phyloP scores from a whole-genome alignment of 208 protist species.

The Trypanosoma boissoni region DNA sequence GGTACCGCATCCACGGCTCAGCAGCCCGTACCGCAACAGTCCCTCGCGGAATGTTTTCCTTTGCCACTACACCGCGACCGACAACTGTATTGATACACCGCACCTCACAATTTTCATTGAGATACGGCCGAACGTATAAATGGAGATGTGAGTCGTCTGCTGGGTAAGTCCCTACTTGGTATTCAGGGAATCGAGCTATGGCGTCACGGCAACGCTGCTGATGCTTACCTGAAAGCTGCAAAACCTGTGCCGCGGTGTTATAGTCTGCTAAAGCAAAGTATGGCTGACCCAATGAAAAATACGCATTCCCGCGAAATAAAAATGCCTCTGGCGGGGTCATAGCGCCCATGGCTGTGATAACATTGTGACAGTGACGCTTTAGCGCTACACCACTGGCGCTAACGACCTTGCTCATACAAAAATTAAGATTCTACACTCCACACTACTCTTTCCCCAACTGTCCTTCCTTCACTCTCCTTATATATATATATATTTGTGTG shows the following conservation, averaged over 20 bases:
- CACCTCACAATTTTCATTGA: constrained; percentile 44
- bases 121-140: constrained; percentile 71
- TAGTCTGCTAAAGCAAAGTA: constrained; percentile 87
- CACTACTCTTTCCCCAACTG: neutral
- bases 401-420: constrained; percentile 8
- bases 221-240: constrained; percentile 60
- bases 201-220: constrained; percentile 48
- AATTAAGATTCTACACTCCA: neutral
- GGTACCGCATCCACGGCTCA: constrained; percentile 70
- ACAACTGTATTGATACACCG: constrained; percentile 21
- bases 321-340: constrained; percentile 76
- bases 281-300: constrained; percentile 74
- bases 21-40: constrained; percentile 38
- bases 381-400: constrained; percentile 40
- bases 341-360: constrained; percentile 79
- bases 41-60: constrained; percentile 26
- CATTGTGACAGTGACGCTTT: constrained; percentile 70
- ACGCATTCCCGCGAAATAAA: constrained; percentile 84
- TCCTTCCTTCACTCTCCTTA: neutral
- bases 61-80: constrained; percentile 59
- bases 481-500: too few relatives aligned
- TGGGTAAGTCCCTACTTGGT: constrained; percentile 60
- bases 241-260: constrained; percentile 60
- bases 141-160: constrained; percentile 67
- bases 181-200: constrained; percentile 47